A percentile compares a stretch with the other conserved stretches of the same genome.
Conservation (phyloP, 768 basidiomycete species). For the Fomitopsis serialis region DNA sequence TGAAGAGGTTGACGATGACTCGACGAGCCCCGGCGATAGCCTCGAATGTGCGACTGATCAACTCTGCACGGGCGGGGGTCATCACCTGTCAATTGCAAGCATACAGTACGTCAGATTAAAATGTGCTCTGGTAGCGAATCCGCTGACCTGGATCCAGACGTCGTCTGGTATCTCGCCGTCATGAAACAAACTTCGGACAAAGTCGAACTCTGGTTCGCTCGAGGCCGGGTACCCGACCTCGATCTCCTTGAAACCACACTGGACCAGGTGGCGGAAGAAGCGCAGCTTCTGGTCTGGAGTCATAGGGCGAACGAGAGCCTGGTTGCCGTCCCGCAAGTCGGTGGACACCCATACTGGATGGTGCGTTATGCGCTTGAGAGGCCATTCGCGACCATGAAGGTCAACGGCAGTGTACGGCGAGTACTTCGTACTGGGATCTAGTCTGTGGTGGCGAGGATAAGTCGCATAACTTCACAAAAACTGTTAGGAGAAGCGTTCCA, state of each 20-base stretch:
- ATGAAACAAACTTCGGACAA: too few species aligned
- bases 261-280: slow-evolving; percentile 39
- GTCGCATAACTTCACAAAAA: too few species aligned
- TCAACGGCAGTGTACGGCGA: too few species aligned
- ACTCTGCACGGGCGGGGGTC: slow-evolving; percentile 36
- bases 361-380: too few species aligned
- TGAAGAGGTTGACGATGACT: slow-evolving; percentile 44
- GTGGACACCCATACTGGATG: too few species aligned
- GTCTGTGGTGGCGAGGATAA: too few species aligned
- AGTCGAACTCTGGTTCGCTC: slow-evolving; percentile 36
- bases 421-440: too few species aligned
- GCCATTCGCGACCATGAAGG: too few species aligned
- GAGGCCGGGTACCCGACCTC: slow-evolving; percentile 43
- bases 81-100: slow-evolving; percentile 27
- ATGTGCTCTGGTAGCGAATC: neutral
- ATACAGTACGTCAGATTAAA: neutral
- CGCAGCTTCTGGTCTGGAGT: too few species aligned
- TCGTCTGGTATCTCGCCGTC: slow-evolving; percentile 33
- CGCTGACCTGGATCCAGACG: slow-evolving; percentile 36
- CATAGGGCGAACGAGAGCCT: too few species aligned
- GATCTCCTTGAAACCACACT: slow-evolving; percentile 43
- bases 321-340: too few species aligned
- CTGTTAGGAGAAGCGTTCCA: too few species aligned
- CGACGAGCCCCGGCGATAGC: slow-evolving; percentile 36
- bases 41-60: slow-evolving; percentile 37